Percentiles rank a stretch among this genome's conserved stretches.
Conservation (phyloP, 306 rosid genomes). For the Pueraria montana region DNA sequence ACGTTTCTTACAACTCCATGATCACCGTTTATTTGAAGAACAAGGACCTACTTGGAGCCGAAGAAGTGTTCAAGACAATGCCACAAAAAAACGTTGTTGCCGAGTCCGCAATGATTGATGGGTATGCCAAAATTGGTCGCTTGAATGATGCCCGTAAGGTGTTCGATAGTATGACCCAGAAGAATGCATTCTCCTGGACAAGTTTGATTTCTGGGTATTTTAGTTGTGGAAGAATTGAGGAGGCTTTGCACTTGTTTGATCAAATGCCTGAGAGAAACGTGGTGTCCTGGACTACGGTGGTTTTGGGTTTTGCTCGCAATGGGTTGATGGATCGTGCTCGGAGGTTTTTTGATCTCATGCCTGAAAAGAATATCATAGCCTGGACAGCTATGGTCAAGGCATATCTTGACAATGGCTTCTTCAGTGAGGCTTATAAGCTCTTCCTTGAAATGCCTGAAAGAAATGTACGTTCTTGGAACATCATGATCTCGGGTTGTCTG, state of each 20-base stretch:
- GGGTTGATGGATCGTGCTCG: constrained; percentile 50
- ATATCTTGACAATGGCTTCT: constrained; percentile 54
- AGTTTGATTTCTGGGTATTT: constrained; percentile 65
- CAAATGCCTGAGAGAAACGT: constrained; percentile 59
- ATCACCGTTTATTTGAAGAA: constrained; percentile 49
- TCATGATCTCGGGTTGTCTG: constrained; percentile 63
- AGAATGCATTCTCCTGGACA: constrained; percentile 62
- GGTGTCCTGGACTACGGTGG: constrained; percentile 56
- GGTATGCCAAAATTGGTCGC: constrained; percentile 56
- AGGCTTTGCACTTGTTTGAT: constrained; percentile 52
- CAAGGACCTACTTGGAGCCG: constrained; percentile 47
- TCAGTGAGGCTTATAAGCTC: constrained; percentile 53
- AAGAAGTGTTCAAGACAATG: constrained; percentile 47
- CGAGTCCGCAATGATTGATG: constrained; percentile 61
- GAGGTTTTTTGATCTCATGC: constrained; percentile 55
- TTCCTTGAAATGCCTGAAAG: constrained; percentile 57
- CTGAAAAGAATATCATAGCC: constrained; percentile 56
- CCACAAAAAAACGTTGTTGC: constrained; percentile 38
- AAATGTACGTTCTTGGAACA: constrained; percentile 61
- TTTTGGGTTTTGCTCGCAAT: constrained; percentile 57
- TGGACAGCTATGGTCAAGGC: constrained; percentile 66
- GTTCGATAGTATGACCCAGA: constrained; percentile 56
- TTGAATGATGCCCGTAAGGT: constrained; percentile 51
- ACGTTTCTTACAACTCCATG: constrained; percentile 51
- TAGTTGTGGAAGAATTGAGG: constrained; percentile 50